Evolutionary conservation across 2,329 filamentous ascomycete species (phyloP).

Genomic region (Aureobasidium sp.): DNA sequence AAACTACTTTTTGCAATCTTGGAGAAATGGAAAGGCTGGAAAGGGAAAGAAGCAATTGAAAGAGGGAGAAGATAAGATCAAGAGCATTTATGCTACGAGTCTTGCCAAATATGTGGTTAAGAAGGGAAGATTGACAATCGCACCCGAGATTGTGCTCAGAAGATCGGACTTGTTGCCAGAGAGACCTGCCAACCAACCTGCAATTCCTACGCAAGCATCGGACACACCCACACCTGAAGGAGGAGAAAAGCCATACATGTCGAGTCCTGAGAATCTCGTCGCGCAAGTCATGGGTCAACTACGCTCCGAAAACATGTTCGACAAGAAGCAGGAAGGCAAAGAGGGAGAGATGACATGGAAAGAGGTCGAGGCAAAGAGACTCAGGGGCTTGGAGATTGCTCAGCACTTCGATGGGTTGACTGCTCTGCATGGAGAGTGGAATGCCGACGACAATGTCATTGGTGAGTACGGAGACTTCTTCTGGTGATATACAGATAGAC

Average conservation of each 20-base stretch:
- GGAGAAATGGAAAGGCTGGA: constrained; percentile 28
- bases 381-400: constrained; percentile 48
- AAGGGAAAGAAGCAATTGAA: constrained; percentile 20
- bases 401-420: constrained; percentile 50
- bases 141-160: constrained; percentile 68
- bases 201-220: constrained; percentile 4
- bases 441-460: constrained; percentile 35
- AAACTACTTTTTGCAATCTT: constrained; percentile 40
- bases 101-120: constrained; percentile 46
- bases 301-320: background rate
- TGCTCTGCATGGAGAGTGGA: constrained; percentile 45
- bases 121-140: constrained; percentile 64
- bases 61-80: constrained; percentile 29
- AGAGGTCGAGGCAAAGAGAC: constrained; percentile 50
- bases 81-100: constrained; percentile 43
- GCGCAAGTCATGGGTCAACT: constrained; percentile 20
- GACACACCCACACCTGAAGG: constrained; percentile 22
- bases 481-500: constrained; percentile 10
- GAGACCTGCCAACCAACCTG: constrained; percentile 52
- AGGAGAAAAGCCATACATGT: constrained; percentile 21
- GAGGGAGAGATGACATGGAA: constrained; percentile 50
- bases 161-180: constrained; percentile 67
- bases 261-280: constrained; percentile 22
- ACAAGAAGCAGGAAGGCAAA: constrained; percentile 20
- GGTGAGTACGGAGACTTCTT: constrained; percentile 36